Evolutionary conservation across 805 yeast genomes (phyloP).

Genomic region (Saturnispora kantuleensis): DNA sequence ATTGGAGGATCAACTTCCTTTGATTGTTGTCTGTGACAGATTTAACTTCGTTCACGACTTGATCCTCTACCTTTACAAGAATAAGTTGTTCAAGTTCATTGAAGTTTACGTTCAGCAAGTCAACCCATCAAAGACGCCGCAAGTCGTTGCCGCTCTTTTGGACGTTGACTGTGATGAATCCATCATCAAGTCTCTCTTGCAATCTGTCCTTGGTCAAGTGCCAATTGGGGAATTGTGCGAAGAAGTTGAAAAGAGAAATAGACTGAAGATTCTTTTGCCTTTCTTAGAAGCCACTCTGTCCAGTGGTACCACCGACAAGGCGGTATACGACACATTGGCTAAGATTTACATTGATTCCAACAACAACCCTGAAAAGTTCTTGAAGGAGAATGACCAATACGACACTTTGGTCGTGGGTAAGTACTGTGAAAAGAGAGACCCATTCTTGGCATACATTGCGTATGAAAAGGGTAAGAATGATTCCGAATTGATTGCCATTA

Average conservation of each 20-base stretch:
- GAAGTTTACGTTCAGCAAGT: slow-evolving; percentile 98
- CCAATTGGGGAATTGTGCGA: slow-evolving; percentile 82
- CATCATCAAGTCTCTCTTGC: slow-evolving; percentile 69
- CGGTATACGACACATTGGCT: slow-evolving; percentile 89
- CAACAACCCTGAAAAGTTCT: slow-evolving; percentile 94
- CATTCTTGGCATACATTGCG: slow-evolving; percentile 94
- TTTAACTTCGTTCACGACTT: slow-evolving; percentile 86
- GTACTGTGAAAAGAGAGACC: slow-evolving; percentile 98
- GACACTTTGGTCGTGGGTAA: slow-evolving; percentile 94
- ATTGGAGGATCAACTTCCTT: slow-evolving; percentile 89
- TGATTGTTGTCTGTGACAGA: slow-evolving; percentile 93
- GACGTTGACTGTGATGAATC: slow-evolving; percentile 96
- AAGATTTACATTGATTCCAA: slow-evolving; percentile 96
- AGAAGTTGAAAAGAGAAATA: slow-evolving; percentile 95
- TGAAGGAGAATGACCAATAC: slow-evolving; percentile 81
- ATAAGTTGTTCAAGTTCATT: slow-evolving; percentile 90
- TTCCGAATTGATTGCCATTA: slow-evolving; percentile 77
- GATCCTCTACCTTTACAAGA: slow-evolving; percentile 86
- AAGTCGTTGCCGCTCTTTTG: slow-evolving; percentile 89
- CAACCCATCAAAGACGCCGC: slow-evolving; percentile 91
- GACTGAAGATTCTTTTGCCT: slow-evolving; percentile 84
- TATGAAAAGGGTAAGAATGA: slow-evolving; percentile 94
- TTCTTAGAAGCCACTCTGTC: slow-evolving; percentile 82
- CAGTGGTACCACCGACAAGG: slow-evolving; percentile 80
- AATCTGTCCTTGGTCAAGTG: slow-evolving; percentile 86